A percentile compares a stretch with the other conserved stretches of the same genome.
phyloP scores from a whole-genome alignment of 345 rosid species.

The Arabidopsis suecica region DNA sequence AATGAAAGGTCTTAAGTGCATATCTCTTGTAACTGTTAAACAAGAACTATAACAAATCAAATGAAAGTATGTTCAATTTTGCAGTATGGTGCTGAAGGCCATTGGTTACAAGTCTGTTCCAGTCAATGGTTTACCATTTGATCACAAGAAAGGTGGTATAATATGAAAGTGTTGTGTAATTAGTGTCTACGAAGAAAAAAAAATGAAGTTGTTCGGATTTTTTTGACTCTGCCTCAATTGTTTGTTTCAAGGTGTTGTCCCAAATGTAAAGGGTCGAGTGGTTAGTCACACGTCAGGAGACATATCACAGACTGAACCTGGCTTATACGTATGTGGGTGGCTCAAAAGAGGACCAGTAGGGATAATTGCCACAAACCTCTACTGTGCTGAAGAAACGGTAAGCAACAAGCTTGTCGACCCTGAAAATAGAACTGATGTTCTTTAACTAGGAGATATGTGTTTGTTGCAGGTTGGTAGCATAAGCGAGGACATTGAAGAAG shows the following conservation, averaged over 20 bases:
- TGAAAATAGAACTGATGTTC: slow-evolving; percentile 10
- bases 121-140: slow-evolving; percentile 75
- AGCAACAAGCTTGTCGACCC: slow-evolving; percentile 38
- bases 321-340: slow-evolving; percentile 97
- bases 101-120: slow-evolving; percentile 92
- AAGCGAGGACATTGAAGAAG: slow-evolving; percentile 68
- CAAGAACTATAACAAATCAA: neutral
- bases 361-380: slow-evolving; percentile 85
- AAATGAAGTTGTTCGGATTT: neutral
- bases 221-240: neutral
- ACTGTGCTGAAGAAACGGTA: slow-evolving; percentile 94
- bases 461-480: slow-evolving; percentile 70
- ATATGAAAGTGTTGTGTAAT: neutral
- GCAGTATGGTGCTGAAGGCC: slow-evolving; percentile 86
- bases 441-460: slow-evolving; percentile 10
- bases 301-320: slow-evolving; percentile 52
- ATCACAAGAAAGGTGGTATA: slow-evolving; percentile 67
- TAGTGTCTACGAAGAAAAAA: neutral
- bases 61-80: slow-evolving; percentile 31
- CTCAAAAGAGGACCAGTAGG: slow-evolving; percentile 95
- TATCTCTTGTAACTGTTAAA: neutral
- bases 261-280: slow-evolving; percentile 73
- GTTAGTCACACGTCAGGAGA: slow-evolving; percentile 52
- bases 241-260: slow-evolving; percentile 71
- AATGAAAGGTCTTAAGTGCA: neutral